phyloP scores from a whole-genome alignment of 306 rosid species.

The Lablab purpureus region DNA sequence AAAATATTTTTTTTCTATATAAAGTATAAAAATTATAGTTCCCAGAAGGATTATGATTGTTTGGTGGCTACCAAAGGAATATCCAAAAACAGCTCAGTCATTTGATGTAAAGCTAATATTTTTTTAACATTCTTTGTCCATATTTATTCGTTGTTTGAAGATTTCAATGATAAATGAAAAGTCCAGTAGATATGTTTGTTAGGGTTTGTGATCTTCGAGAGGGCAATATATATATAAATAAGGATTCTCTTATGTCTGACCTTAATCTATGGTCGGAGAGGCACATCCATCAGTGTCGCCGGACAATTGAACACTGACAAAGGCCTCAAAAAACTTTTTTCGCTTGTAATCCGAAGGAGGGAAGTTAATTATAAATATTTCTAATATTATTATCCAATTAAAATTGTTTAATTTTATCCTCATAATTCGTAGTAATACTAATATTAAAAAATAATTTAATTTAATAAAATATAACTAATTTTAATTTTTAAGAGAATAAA shows the following conservation, averaged over 20 bases:
- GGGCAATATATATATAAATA: not conserved
- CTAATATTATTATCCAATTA: not conserved
- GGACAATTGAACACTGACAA: not conserved
- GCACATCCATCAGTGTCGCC: not conserved
- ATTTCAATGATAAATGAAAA: conserved; percentile 6
- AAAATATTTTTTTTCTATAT: no score
- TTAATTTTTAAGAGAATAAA: not conserved
- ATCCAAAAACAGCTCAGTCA: conserved; percentile 5
- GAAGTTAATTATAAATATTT: not conserved
- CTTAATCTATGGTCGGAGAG: not conserved
- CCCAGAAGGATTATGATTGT: conserved; percentile 40
- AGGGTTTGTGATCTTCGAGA: conserved; percentile 40
- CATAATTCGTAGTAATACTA: not conserved
- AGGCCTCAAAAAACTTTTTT: not conserved
- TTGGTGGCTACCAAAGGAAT: conserved; percentile 28
- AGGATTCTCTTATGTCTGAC: conserved; percentile 21
- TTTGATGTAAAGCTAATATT: no score
- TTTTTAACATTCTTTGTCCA: no score
- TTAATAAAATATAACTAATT: not conserved
- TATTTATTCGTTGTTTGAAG: no score
- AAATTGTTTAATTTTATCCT: not conserved
- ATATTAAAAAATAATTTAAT: no score
- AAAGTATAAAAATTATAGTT: no score
- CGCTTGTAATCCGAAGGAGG: not conserved
- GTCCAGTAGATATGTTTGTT: conserved; percentile 31